These are phyloP conservation scores for Pterula multifida DNA, from an alignment of 1,284 basidiomycete species.

Conservation along the genomic window DNA sequence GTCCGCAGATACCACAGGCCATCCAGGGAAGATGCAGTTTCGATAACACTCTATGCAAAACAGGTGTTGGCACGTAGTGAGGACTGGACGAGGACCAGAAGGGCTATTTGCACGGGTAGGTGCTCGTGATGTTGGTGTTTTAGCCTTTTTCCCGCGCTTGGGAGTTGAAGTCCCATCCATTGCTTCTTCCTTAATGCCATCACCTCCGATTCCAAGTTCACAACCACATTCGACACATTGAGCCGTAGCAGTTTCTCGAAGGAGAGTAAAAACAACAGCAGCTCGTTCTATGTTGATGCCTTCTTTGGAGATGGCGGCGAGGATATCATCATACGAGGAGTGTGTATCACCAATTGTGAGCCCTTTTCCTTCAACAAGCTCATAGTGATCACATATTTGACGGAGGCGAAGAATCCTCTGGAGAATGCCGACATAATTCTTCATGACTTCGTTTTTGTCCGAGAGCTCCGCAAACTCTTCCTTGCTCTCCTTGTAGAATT, in stretches of 20 bases:
- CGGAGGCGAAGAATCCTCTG: constrained; percentile 92
- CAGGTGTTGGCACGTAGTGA: constrained; percentile 91
- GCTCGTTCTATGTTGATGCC: constrained; percentile 76
- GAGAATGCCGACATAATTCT: constrained; percentile 95
- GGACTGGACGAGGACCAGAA: constrained; percentile 40
- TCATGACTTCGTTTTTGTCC: constrained; percentile 84
- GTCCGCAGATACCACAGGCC: constrained; percentile 59
- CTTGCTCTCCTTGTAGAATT: constrained; percentile 80
- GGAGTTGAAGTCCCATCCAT: constrained; percentile 34
- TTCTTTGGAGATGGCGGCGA: constrained; percentile 62
- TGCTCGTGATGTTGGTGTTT: constrained; percentile 31
- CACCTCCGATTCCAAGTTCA: constrained; percentile 53
- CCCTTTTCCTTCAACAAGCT: constrained; percentile 76
- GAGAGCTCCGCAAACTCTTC: constrained; percentile 84
- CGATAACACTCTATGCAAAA: constrained; percentile 82
- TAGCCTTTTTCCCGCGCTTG: constrained; percentile 54
- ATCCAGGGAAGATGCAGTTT: constrained; percentile 60
- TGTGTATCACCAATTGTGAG: constrained; percentile 30
- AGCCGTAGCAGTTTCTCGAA: constrained; percentile 78
- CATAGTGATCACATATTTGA: constrained; percentile 95
- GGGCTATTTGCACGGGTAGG: constrained; percentile 64
- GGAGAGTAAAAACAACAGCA: constrained; percentile 64
- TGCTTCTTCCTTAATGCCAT: constrained; percentile 30
- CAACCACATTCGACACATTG: constrained; percentile 80
- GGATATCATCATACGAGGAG: constrained; percentile 61